Percentiles rank a stretch among this genome's conserved stretches.
Evolutionary conservation across 257 asterid genomes (phyloP).

Genomic region (Solanum pimpinellifolium): DNA sequence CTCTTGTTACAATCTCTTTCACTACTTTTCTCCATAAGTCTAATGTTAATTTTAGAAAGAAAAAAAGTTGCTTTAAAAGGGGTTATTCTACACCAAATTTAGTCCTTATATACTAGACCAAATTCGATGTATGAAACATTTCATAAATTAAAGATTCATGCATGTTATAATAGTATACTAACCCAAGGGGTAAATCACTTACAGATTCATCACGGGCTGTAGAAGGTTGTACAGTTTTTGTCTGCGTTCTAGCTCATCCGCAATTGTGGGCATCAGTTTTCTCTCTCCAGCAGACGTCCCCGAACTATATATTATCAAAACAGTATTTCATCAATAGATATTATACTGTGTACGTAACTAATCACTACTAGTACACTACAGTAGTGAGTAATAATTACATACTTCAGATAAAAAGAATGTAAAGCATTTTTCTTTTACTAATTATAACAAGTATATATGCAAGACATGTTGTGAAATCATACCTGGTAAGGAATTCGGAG

Average conservation of each 20-base stretch:
- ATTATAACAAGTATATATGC: neutral
- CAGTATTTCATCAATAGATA: neutral
- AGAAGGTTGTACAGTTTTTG: slow-evolving; percentile 59
- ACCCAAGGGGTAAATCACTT: slow-evolving; percentile 10
- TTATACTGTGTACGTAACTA: neutral
- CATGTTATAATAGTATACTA: neutral
- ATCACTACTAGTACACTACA: neutral
- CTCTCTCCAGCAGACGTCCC: slow-evolving; percentile 93
- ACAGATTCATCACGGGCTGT: slow-evolving; percentile 85
- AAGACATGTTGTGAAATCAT: neutral
- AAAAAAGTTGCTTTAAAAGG: neutral
- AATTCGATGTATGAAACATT: neutral
- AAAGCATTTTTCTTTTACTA: neutral
- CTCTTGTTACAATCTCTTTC: neutral
- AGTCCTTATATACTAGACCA: neutral
- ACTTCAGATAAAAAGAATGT: neutral
- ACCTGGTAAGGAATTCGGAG: slow-evolving; percentile 87
- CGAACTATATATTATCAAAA: slow-evolving; percentile 29
- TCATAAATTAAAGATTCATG: neutral
- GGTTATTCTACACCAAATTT: neutral
- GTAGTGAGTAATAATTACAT: neutral
- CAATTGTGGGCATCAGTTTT: slow-evolving; percentile 76
- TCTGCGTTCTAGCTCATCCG: slow-evolving; percentile 64
- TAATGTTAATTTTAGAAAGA: neutral
- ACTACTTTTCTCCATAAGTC: neutral